Base-by-base conservation (phyloP, 208 protist genomes). In the Wallacemonas sp. region DNA sequence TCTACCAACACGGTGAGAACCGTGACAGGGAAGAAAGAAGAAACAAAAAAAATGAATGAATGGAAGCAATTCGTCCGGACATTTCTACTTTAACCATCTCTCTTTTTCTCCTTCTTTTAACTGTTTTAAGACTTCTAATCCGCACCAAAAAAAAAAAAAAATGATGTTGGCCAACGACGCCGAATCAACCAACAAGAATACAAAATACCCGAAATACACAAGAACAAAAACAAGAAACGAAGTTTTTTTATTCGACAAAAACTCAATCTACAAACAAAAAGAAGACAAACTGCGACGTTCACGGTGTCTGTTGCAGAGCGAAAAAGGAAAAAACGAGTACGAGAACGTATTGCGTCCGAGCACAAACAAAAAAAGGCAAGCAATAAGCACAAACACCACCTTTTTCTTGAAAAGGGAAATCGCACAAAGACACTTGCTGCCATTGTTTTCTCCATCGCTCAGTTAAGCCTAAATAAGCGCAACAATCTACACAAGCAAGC, bases 391-490 rank as follows among this genome's bases (percentile, higher is more conserved):
- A 61, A 25, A 59, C 23, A 39, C 22, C n/a, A n/a, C n/a, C n/a
- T n/a, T n/a, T n/a, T n/a, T n/a, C n/a, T n/a, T n/a, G n/a, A 29
- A 61, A 59, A 41, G 54, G 16, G 54, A 67, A 75, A 66, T 0
- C 49, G 54, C 29, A 50, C 26, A 16, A 64, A 25, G 23, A 49
- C n/a, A 49, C 39, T 23, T 29, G 38, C 3, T 42, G 25, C 18
- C 42, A 28, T 49, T 45, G 39, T 49, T 46, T 38, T 41, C 20
- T 22, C 29, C 42, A 50, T 32, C 57, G 42, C 57, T 64, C 28
- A 64, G 29, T 50, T 64, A 26, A 64, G 23, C 3, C n/a, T 38
- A 38, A 50, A 64, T 64, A 50, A 64, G 57, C 42, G 57, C 23
- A 38, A 29, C 41, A 64, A 59, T 20, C 48, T 32, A 28, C 48